phyloP scores from a whole-genome alignment of 176 grass and related monocot species.

The Eragrostis nindensis region DNA sequence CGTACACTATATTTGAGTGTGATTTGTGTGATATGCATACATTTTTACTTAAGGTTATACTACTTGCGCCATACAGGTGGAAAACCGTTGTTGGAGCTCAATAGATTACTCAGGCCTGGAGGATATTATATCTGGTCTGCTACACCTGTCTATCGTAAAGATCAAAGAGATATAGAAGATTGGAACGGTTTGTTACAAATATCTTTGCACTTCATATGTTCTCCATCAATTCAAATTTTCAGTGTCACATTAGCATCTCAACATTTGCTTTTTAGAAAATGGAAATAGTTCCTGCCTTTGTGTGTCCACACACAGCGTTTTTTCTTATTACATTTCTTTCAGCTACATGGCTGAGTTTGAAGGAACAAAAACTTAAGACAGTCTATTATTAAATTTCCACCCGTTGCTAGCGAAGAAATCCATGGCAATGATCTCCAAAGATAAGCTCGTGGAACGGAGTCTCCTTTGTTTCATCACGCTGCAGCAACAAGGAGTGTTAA shows the following conservation, averaged over 20 bases:
- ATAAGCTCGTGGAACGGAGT: too few species aligned
- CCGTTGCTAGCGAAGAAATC: too few species aligned
- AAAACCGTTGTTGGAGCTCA: constrained; percentile 83
- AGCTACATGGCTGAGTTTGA: too few species aligned
- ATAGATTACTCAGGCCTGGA: constrained; percentile 93
- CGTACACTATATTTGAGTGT: constrained; percentile 6
- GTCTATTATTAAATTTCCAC: too few species aligned
- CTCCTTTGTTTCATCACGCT: too few species aligned
- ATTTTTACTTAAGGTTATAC: constrained; percentile 1
- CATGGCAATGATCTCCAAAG: too few species aligned
- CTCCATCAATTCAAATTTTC: constrained; percentile 9
- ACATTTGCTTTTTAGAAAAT: too few species aligned
- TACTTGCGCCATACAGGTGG: constrained; percentile 60
- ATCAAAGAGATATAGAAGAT: constrained; percentile 63
- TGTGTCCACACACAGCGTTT: too few species aligned
- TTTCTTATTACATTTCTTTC: too few species aligned
- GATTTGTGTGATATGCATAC: constrained; percentile 19
- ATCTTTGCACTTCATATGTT: constrained; percentile 20
- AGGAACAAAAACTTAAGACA: too few species aligned
- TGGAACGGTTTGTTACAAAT: constrained; percentile 69
- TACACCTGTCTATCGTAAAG: constrained; percentile 84
- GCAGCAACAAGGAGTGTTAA: neutral
- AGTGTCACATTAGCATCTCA: neutral
- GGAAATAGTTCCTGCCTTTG: too few species aligned
- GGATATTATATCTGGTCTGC: constrained; percentile 95